Percentiles rank a stretch among this genome's conserved stretches.
phyloP scores from a whole-genome alignment of 2,329 filamentous ascomycete genomes.

The Cytospora mali region DNA sequence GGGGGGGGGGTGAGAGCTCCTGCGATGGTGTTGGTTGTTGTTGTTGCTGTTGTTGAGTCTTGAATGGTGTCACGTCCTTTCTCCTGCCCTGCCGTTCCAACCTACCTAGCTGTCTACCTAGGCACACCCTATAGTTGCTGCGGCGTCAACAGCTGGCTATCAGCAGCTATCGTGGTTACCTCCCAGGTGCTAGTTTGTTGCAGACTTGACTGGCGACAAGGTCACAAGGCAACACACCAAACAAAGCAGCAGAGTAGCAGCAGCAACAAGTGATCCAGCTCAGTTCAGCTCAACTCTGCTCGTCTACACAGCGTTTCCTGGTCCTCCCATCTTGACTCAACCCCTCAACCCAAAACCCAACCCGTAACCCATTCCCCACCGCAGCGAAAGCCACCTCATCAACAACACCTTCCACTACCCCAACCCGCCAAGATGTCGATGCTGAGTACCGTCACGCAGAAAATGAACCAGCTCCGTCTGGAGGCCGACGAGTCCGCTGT shows the following conservation, averaged over 20 bases:
- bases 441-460: constrained; percentile 56
- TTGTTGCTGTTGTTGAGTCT: constrained; percentile 10
- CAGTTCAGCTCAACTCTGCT: too few relatives aligned
- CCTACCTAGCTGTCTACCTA: not conserved
- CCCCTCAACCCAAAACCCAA: too few relatives aligned
- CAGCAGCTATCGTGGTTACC: not conserved
- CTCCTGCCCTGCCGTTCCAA: constrained; percentile 8
- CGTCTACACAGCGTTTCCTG: constrained; percentile 7
- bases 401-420: not conserved
- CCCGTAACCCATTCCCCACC: not conserved
- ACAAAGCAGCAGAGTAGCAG: constrained; percentile 2
- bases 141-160: not conserved
- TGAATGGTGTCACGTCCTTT: constrained; percentile 10
- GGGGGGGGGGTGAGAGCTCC: constrained; percentile 5
- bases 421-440: constrained; percentile 28
- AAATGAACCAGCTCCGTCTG: constrained; percentile 92
- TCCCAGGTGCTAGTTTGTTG: not conserved
- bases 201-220: constrained; percentile 16
- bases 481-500: constrained; percentile 84
- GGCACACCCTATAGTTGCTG: not conserved
- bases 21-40: constrained; percentile 3
- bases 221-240: constrained; percentile 6
- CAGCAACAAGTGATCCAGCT: not conserved
- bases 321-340: not conserved
- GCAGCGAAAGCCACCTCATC: not conserved